These are phyloP conservation scores for Coemansia umbellata DNA, from an alignment of 192 early-diverging fungal species.

Conservation along the genomic window DNA sequence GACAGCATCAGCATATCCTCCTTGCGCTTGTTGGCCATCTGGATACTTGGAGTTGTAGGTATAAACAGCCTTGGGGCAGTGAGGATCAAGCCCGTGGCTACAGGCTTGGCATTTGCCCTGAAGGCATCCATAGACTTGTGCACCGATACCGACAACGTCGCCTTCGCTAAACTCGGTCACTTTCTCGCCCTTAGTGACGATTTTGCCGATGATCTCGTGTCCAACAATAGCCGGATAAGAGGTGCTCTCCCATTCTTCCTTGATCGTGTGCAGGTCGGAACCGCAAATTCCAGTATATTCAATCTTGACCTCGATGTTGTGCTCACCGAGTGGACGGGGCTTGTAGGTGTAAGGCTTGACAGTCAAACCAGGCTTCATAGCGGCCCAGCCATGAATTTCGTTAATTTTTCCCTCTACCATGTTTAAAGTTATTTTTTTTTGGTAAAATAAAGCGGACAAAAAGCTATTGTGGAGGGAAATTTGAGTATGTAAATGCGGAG, in stretches of 20 bases:
- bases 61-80: slow-evolving; percentile 42
- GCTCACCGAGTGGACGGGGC: slow-evolving; percentile 55
- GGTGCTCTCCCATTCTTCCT: slow-evolving; percentile 55
- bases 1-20: slow-evolving; percentile 61
- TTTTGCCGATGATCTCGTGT: slow-evolving; percentile 66
- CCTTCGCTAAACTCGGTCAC: slow-evolving; percentile 57
- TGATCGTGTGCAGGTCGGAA: slow-evolving; percentile 69
- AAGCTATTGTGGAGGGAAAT: neutral
- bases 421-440: neutral
- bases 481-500: neutral
- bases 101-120: slow-evolving; percentile 53
- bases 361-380: slow-evolving; percentile 19
- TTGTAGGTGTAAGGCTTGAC: slow-evolving; percentile 52
- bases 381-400: slow-evolving; percentile 47
- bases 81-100: slow-evolving; percentile 33
- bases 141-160: slow-evolving; percentile 65
- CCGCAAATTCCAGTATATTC: slow-evolving; percentile 75
- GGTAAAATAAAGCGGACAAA: neutral
- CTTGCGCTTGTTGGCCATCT: slow-evolving; percentile 49
- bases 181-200: slow-evolving; percentile 55
- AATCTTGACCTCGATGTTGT: slow-evolving; percentile 72
- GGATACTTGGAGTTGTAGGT: slow-evolving; percentile 56
- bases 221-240: slow-evolving; percentile 54
- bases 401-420: slow-evolving; percentile 42
- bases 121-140: slow-evolving; percentile 56